Percentiles rank a stretch among this genome's conserved stretches.
These are phyloP conservation scores for Sistotremastrum niveocremeum DNA, from an alignment of 768 basidiomycete genomes.

Conservation along the genomic window DNA sequence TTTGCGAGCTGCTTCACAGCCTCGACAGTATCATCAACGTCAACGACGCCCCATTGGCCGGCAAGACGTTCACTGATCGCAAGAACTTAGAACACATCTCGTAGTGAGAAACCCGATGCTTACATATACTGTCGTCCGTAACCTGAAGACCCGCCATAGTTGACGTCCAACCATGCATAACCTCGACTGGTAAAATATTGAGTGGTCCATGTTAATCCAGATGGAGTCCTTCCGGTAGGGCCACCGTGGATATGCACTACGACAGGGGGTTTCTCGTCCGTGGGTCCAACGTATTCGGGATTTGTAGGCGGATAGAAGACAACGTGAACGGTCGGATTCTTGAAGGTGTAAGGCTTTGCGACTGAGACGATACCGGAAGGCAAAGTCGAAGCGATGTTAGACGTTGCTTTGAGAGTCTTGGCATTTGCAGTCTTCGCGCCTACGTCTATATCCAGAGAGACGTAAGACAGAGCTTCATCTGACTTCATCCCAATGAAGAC, in stretches of 20 bases:
- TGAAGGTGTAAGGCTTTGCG: conserved; percentile 35
- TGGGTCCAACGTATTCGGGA: conserved; percentile 39
- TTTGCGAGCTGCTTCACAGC: conserved; percentile 37
- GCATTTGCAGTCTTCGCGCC: conserved; percentile 11
- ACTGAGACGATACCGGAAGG: conserved; percentile 28
- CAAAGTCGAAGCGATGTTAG: conserved; percentile 11
- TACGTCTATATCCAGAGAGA: conserved; percentile 21
- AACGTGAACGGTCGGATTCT: conserved; percentile 35
- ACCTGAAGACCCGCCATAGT: conserved; percentile 64
- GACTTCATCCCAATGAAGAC: conserved; percentile 32
- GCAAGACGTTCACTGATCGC: conserved; percentile 33
- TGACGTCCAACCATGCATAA: conserved; percentile 73
- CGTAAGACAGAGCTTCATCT: conserved; percentile 23
- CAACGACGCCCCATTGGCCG: conserved; percentile 61
- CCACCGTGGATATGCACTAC: conserved; percentile 59
- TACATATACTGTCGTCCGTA: conserved; percentile 57
- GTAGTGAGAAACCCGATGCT: conserved; percentile 3
- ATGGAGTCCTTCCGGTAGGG: conserved; percentile 37
- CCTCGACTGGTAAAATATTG: conserved; percentile 61
- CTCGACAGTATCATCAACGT: conserved; percentile 52
- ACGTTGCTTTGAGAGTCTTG: conserved; percentile 13
- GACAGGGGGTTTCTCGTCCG: conserved; percentile 52
- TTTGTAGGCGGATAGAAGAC: conserved; percentile 59
- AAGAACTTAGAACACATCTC: neutral
- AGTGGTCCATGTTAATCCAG: conserved; percentile 38